Conservation (phyloP, 805 yeast species). For the Myxozyma monticola region DNA sequence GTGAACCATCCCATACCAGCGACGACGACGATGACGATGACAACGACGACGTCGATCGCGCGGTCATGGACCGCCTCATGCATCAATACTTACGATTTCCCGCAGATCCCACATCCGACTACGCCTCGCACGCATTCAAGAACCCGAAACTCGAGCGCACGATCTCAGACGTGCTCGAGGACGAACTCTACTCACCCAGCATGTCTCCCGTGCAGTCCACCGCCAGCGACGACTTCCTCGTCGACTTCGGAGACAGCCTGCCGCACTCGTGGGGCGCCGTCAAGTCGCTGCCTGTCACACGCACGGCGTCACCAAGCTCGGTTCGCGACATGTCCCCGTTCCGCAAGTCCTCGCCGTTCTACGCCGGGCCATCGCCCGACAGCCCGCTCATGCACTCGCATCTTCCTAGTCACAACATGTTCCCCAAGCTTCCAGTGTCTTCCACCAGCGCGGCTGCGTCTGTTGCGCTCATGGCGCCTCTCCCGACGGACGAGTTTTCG, state of each 20-base stretch:
- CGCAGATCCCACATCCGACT: constrained; percentile 14
- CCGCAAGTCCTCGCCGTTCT: constrained; percentile 32
- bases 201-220: constrained; percentile 30
- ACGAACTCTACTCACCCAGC: constrained; percentile 48
- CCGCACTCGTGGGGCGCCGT: constrained; percentile 12
- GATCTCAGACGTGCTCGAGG: constrained; percentile 59
- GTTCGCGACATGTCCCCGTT: constrained; percentile 29
- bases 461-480: neutral
- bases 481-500: neutral
- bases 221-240: constrained; percentile 24
- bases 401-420: constrained; percentile 3
- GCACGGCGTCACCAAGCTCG: constrained; percentile 23
- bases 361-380: constrained; percentile 26
- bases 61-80: neutral
- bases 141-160: constrained; percentile 53
- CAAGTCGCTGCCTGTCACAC: constrained; percentile 26
- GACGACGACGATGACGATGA: no score
- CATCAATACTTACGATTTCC: constrained; percentile 15
- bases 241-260: constrained; percentile 14
- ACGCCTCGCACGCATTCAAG: constrained; percentile 32
- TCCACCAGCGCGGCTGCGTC: neutral
- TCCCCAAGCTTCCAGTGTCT: constrained; percentile 10
- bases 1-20: no score
- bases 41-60: no score
- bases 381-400: constrained; percentile 13